phyloP scores from a whole-genome alignment of 768 basidiomycete genomes.

The Mycena filopes region DNA sequence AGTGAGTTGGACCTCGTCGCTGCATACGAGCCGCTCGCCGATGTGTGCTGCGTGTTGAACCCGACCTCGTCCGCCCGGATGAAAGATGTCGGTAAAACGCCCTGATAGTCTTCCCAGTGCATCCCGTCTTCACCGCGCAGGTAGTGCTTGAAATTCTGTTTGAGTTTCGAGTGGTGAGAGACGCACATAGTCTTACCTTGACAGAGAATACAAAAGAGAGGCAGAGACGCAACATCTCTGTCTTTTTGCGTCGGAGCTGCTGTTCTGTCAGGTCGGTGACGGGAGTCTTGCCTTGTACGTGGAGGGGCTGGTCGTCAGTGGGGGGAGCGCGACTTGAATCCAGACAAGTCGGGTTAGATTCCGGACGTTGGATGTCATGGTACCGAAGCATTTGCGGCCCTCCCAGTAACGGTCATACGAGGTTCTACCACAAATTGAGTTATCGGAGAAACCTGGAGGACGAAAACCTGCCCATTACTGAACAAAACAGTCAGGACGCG shows the following conservation, averaged over 20 bases:
- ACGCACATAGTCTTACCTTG: constrained; percentile 46
- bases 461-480: constrained; percentile 70
- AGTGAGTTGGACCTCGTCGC: constrained; percentile 48
- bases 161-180: constrained; percentile 17
- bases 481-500: constrained; percentile 5
- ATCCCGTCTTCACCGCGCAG: constrained; percentile 86
- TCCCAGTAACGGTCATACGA: constrained; percentile 92
- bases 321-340: constrained; percentile 78
- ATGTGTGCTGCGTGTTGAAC: constrained; percentile 47
- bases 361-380: constrained; percentile 77
- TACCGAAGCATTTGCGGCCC: constrained; percentile 86
- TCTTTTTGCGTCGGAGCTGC: constrained; percentile 74
- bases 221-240: constrained; percentile 73
- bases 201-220: constrained; percentile 79
- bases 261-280: constrained; percentile 54
- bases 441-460: background rate
- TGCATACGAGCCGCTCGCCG: constrained; percentile 52
- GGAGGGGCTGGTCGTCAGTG: constrained; percentile 52
- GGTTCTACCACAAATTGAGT: constrained; percentile 57
- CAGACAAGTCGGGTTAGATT: constrained; percentile 84
- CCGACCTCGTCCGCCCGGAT: constrained; percentile 57
- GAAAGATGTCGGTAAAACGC: constrained; percentile 73
- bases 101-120: constrained; percentile 72
- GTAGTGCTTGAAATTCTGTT: constrained; percentile 60
- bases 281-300: constrained; percentile 64